Percentiles rank a stretch among this genome's conserved stretches.
Conservation (phyloP, 1,284 basidiomycete genomes). For the Marasmius sp. region DNA sequence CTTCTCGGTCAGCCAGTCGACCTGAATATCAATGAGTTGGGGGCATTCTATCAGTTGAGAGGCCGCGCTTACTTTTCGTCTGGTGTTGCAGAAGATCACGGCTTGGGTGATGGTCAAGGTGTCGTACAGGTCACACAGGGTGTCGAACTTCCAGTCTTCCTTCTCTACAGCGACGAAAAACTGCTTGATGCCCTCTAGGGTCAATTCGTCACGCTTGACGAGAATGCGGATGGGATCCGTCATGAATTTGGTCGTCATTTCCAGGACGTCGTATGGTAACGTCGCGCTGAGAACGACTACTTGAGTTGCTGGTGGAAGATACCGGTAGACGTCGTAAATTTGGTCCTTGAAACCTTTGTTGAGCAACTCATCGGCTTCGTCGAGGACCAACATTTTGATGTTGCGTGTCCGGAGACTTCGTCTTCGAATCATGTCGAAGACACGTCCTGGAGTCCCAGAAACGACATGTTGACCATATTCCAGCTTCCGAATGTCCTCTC, state of each 20-base stretch:
- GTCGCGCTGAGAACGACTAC: constrained; percentile 97
- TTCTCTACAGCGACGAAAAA: constrained; percentile 99
- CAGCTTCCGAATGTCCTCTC: constrained; percentile 97
- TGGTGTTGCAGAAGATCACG: constrained; percentile 99
- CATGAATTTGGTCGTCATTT: constrained; percentile 99
- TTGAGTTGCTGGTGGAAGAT: constrained; percentile 97
- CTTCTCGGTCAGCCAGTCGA: constrained; percentile 99
- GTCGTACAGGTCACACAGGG: constrained; percentile 97
- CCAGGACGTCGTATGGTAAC: constrained; percentile 94
- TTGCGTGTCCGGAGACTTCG: constrained; percentile 93
- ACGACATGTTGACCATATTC: constrained; percentile 99
- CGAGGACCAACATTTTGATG: constrained; percentile 99
- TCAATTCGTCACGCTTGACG: constrained; percentile 99
- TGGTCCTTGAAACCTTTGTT: constrained; percentile 99
- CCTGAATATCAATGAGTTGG: constrained; percentile 42
- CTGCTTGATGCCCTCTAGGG: constrained; percentile 99
- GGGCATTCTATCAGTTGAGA: neutral
- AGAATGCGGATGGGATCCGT: constrained; percentile 98
- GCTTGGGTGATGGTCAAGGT: constrained; percentile 99
- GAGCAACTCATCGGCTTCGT: constrained; percentile 96
- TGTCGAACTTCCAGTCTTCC: constrained; percentile 99
- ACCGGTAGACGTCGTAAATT: constrained; percentile 99
- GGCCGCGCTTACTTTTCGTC: constrained; percentile 76
- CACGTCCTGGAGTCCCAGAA: constrained; percentile 95
- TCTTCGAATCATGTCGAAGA: constrained; percentile 99